Evolutionary conservation across 2,329 filamentous ascomycete genomes (phyloP).

Genomic region (Trichoderma atrobrunneum): DNA sequence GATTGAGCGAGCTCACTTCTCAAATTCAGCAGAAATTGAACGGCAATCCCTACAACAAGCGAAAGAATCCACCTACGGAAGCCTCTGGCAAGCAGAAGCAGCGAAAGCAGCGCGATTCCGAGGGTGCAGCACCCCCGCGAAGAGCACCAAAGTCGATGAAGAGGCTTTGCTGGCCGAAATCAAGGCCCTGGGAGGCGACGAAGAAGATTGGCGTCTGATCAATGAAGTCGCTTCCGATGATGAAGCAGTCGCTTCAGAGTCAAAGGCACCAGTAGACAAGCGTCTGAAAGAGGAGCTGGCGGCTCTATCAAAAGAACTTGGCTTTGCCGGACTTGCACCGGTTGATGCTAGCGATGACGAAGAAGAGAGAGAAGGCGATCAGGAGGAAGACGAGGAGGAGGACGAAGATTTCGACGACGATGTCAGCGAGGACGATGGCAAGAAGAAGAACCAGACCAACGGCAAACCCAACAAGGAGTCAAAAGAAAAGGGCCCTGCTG

Average conservation of each 20-base stretch:
- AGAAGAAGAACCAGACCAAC: background rate
- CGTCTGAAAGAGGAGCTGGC: constrained; percentile 36
- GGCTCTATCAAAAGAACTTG: constrained; percentile 40
- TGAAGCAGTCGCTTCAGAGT: constrained; percentile 33
- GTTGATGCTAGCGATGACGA: constrained; percentile 39
- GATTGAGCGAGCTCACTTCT: constrained; percentile 53
- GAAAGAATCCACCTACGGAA: constrained; percentile 42
- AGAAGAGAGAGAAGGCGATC: constrained; percentile 31
- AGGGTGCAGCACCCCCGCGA: constrained; percentile 27
- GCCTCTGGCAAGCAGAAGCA: constrained; percentile 33
- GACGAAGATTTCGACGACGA: constrained; percentile 23
- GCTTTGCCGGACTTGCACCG: constrained; percentile 34
- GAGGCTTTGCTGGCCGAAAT: constrained; percentile 60
- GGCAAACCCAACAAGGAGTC: background rate
- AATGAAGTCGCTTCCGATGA: constrained; percentile 48
- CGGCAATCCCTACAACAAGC: constrained; percentile 45
- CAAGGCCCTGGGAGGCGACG: constrained; percentile 61
- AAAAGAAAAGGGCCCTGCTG: background rate
- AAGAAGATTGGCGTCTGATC: constrained; percentile 62
- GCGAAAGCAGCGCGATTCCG: constrained; percentile 39
- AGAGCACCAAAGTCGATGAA: constrained; percentile 29
- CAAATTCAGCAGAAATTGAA: constrained; percentile 54
- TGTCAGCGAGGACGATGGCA: background rate
- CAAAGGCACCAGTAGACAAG: constrained; percentile 42
- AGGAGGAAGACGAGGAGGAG: constrained; percentile 28